Evolutionary conservation across 1,139 yeast species (phyloP).

Genomic region (Saccharomyces hybrid): DNA sequence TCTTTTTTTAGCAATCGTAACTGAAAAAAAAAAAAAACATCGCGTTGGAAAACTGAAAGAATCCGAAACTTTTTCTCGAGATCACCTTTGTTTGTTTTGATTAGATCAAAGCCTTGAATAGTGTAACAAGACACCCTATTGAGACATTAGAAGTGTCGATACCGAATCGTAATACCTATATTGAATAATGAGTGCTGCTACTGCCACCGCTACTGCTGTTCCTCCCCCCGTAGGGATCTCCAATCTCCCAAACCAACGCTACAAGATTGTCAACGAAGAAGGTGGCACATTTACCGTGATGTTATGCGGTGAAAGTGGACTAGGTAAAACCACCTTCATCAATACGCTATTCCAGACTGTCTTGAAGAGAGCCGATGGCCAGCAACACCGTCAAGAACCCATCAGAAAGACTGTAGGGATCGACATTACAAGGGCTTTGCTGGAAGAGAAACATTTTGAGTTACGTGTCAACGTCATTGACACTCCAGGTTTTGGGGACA

Average conservation of each 20-base stretch:
- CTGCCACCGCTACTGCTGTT: slow-evolving; percentile 13
- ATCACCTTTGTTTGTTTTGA: neutral
- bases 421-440: slow-evolving; percentile 78
- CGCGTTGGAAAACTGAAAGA: neutral
- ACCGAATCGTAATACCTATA: neutral
- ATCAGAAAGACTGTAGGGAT: slow-evolving; percentile 86
- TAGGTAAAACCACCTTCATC: slow-evolving; percentile 89
- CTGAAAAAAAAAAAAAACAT: neutral
- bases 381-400: slow-evolving; percentile 36
- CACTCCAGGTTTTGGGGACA: slow-evolving; percentile 97
- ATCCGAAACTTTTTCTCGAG: neutral
- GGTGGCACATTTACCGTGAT: slow-evolving; percentile 88
- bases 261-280: slow-evolving; percentile 77
- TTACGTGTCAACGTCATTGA: slow-evolving; percentile 83
- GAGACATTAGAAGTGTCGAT: neutral
- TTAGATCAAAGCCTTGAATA: neutral
- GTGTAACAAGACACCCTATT: neutral
- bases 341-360: slow-evolving; percentile 79
- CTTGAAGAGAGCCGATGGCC: slow-evolving; percentile 30
- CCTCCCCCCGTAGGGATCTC: slow-evolving; percentile 57
- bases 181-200: slow-evolving; percentile 1
- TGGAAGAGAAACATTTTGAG: slow-evolving; percentile 87
- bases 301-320: slow-evolving; percentile 95
- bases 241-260: slow-evolving; percentile 89
- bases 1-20: neutral